Evolutionary conservation across 495 filamentous ascomycete species (phyloP).

Genomic region (Cercophora scortea): DNA sequence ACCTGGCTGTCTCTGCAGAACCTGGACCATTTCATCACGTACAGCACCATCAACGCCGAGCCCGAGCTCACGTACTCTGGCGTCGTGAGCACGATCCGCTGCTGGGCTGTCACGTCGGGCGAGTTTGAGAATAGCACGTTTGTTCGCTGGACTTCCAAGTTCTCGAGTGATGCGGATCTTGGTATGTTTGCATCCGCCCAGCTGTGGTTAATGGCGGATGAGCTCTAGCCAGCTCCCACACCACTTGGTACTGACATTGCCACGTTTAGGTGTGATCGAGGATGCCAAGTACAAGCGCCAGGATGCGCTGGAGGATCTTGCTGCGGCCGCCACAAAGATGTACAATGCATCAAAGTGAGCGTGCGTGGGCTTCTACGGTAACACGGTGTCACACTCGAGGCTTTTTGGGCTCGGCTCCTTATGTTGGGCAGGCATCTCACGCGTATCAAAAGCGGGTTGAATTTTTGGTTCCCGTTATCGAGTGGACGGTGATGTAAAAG

Average conservation of each 20-base stretch:
- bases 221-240: too few relatives aligned
- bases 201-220: too few relatives aligned
- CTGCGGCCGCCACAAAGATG: constrained; percentile 45
- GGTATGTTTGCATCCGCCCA: constrained; percentile 33
- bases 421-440: too few relatives aligned
- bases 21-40: constrained; percentile 64
- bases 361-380: too few relatives aligned
- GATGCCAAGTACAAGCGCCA: constrained; percentile 67
- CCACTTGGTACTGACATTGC: too few relatives aligned
- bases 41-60: constrained; percentile 54
- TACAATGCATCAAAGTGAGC: too few relatives aligned
- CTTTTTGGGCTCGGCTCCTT: too few relatives aligned
- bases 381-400: too few relatives aligned
- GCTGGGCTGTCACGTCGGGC: constrained; percentile 52
- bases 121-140: constrained; percentile 52
- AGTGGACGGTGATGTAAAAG: too few relatives aligned
- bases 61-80: constrained; percentile 52
- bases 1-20: constrained; percentile 26
- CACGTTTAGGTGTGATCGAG: constrained; percentile 50
- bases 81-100: constrained; percentile 54
- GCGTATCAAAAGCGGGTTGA: too few relatives aligned
- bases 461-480: too few relatives aligned
- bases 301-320: constrained; percentile 57
- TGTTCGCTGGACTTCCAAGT: constrained; percentile 56
- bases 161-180: constrained; percentile 59